phyloP scores from a whole-genome alignment of 345 rosid species.

The Schrenkiella parvula region DNA sequence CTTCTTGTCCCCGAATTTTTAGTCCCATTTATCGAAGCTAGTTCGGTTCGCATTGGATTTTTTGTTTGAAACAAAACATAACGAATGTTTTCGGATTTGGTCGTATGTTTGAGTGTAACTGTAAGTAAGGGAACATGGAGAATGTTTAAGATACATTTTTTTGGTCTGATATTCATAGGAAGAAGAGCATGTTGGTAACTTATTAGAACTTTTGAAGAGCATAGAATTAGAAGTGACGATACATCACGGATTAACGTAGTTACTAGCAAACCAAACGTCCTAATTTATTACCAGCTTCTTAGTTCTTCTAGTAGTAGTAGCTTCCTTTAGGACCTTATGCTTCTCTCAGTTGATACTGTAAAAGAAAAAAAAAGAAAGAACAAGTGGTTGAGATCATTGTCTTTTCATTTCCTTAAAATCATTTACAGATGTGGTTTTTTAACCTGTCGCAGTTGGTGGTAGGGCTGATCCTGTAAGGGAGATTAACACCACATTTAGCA shows the following conservation, averaged over 20 bases:
- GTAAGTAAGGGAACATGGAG: neutral
- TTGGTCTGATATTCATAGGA: neutral
- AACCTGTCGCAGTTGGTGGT: constrained; percentile 49
- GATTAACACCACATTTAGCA: constrained; percentile 41
- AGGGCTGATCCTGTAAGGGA: constrained; percentile 53
- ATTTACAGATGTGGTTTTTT: neutral
- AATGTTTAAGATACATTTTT: neutral
- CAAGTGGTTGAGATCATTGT: neutral
- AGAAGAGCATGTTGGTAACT: neutral
- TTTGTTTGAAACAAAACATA: neutral
- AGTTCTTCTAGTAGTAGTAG: constrained; percentile 13
- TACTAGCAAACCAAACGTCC: constrained; percentile 6
- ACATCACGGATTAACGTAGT: constrained; percentile 10
- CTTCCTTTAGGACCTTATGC: neutral
- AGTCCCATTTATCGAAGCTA: neutral
- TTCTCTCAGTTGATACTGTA: constrained; percentile 21
- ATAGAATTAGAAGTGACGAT: constrained; percentile 1
- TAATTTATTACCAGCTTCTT: constrained; percentile 6
- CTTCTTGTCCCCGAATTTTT: neutral
- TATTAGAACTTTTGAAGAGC: neutral
- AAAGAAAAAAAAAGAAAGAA: neutral
- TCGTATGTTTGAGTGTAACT: neutral
- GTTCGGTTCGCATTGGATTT: neutral
- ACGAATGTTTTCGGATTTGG: neutral
- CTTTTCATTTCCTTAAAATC: neutral